Evolutionary conservation across 345 rosid species (phyloP).

Genomic region (Punica granatum): DNA sequence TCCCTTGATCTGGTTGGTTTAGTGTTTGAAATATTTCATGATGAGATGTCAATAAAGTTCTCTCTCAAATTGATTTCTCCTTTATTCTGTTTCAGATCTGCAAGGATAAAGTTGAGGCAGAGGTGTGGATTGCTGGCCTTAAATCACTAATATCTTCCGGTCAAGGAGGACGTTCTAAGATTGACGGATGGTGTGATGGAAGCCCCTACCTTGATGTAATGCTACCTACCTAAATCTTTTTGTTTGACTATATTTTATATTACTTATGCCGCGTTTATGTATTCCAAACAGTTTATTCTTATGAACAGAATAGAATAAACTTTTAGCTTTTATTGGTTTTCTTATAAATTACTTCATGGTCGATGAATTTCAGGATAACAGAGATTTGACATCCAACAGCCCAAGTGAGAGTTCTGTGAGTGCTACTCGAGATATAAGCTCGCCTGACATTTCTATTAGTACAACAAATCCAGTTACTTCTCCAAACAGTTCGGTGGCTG

Average conservation of each 20-base stretch:
- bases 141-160: conserved; percentile 65
- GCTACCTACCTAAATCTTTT: conserved; percentile 8
- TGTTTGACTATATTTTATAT: background rate
- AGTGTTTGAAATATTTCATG: conserved; percentile 11
- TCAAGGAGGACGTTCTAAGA: conserved; percentile 87
- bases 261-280: background rate
- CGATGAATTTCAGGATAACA: conserved; percentile 58
- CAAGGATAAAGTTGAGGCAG: conserved; percentile 94
- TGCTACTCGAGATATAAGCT: conserved; percentile 52
- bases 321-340: background rate
- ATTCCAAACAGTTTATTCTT: background rate
- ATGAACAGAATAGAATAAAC: background rate
- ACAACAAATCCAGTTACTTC: conserved; percentile 38
- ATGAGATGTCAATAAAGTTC: conserved; percentile 1
- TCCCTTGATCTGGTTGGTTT: conserved; percentile 93
- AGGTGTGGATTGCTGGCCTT: conserved; percentile 84
- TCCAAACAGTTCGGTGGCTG: conserved; percentile 47
- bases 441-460: conserved; percentile 52
- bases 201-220: conserved; percentile 78
- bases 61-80: background rate
- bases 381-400: conserved; percentile 80
- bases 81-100: conserved; percentile 45
- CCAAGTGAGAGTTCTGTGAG: conserved; percentile 80
- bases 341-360: conserved; percentile 11
- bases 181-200: conserved; percentile 92